Conservation (phyloP, 805 yeast species). For the Candida multigemmis region DNA sequence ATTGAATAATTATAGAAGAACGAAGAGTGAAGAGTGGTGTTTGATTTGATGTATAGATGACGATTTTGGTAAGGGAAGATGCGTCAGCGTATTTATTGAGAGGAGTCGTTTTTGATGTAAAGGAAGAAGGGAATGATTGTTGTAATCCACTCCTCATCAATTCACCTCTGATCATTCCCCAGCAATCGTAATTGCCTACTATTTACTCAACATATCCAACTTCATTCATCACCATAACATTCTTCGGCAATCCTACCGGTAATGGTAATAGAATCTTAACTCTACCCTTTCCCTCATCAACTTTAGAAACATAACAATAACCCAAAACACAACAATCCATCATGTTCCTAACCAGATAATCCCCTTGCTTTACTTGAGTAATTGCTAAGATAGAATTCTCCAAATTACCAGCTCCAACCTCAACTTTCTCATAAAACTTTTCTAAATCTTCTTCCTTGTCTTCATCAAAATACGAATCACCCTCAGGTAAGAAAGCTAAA, state of each 20-base stretch:
- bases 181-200: slow-evolving; percentile 1
- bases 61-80: too few species aligned
- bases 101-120: too few species aligned
- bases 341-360: slow-evolving; percentile 34
- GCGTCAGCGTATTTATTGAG: too few species aligned
- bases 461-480: slow-evolving; percentile 29
- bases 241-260: slow-evolving; percentile 76
- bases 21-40: too few species aligned
- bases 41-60: too few species aligned
- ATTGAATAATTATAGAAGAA: too few species aligned
- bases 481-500: slow-evolving; percentile 32
- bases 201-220: slow-evolving; percentile 72
- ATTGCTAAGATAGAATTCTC: slow-evolving; percentile 73
- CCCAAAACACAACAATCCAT: slow-evolving; percentile 65
- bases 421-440: slow-evolving; percentile 21
- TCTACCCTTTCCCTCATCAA: slow-evolving; percentile 66
- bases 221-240: slow-evolving; percentile 65
- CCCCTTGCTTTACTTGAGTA: slow-evolving; percentile 22
- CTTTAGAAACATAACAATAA: slow-evolving; percentile 61
- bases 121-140: too few species aligned
- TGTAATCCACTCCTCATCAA: too few species aligned
- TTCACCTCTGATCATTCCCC: too few species aligned
- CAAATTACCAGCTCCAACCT: slow-evolving; percentile 42
- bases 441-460: slow-evolving; percentile 22
- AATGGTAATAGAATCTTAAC: slow-evolving; percentile 74